Conservation (phyloP, 148 eudicot species). For the Chenopodium album region DNA sequence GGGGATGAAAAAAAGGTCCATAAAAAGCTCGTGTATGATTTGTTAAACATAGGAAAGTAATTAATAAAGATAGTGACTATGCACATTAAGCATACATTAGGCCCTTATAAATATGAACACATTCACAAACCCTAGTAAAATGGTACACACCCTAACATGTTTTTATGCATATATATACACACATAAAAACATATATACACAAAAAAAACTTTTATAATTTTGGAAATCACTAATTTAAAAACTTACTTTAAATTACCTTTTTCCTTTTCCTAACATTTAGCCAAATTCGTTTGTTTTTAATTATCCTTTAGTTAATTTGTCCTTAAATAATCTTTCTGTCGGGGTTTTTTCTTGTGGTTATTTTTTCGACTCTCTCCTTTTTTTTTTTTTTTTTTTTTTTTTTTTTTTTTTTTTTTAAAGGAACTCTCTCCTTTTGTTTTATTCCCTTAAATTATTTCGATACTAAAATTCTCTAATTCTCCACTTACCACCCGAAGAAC, state of each 20-base stretch:
- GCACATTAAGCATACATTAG: background rate
- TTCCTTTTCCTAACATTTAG: no score
- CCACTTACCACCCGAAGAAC: background rate
- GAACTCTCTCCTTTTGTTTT: background rate
- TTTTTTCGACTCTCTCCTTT: no score
- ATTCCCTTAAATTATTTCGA: background rate
- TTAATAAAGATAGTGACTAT: background rate
- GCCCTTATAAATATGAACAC: background rate
- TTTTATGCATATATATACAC: background rate
- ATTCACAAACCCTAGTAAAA: background rate
- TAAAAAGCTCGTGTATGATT: background rate
- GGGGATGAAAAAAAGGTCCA: background rate
- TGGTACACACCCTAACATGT: background rate
- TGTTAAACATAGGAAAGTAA: background rate
- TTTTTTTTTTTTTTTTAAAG: no score
- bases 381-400: no score
- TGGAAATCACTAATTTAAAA: background rate
- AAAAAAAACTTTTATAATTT: background rate
- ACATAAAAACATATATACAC: background rate
- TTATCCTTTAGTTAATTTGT: no score
- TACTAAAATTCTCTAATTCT: background rate
- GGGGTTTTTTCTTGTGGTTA: no score
- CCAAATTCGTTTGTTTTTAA: background rate
- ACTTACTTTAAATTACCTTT: no score
- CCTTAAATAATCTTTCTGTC: background rate